A percentile compares a stretch with the other conserved stretches of the same genome.
Conservation (phyloP, 169 alveolate genomes). For the Plasmodium coatneyi region DNA sequence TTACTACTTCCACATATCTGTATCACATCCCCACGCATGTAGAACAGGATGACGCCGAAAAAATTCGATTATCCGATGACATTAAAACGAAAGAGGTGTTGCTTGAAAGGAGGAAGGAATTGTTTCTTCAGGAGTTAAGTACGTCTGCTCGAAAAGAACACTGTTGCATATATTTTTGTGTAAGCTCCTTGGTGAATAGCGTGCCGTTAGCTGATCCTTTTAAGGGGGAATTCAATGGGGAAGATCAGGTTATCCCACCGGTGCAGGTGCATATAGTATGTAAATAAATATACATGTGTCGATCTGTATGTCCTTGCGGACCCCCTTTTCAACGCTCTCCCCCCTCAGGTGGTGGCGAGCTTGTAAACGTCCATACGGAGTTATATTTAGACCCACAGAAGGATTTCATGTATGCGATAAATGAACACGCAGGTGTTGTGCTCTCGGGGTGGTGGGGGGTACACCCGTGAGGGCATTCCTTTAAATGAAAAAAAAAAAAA, state of each 20-base stretch:
- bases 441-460: background rate
- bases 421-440: background rate
- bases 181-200: background rate
- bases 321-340: background rate
- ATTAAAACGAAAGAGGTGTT: conserved; percentile 33
- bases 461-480: background rate
- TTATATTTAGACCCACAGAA: conserved; percentile 60
- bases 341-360: conserved; percentile 14
- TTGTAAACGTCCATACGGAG: background rate
- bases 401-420: conserved; percentile 29
- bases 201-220: background rate
- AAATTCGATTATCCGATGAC: conserved; percentile 24
- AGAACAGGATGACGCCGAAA: conserved; percentile 13
- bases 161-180: background rate
- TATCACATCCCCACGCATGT: background rate
- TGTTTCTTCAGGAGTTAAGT: conserved; percentile 29
- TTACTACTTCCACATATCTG: background rate
- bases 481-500: background rate
- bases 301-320: background rate
- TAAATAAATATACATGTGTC: background rate
- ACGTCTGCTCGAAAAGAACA: background rate
- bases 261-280: background rate
- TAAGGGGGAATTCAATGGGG: background rate
- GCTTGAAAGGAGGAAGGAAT: conserved; percentile 37
- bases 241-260: background rate